Evolutionary conservation across 1,284 basidiomycete species (phyloP).

Genomic region (Melampsora allii-populina): DNA sequence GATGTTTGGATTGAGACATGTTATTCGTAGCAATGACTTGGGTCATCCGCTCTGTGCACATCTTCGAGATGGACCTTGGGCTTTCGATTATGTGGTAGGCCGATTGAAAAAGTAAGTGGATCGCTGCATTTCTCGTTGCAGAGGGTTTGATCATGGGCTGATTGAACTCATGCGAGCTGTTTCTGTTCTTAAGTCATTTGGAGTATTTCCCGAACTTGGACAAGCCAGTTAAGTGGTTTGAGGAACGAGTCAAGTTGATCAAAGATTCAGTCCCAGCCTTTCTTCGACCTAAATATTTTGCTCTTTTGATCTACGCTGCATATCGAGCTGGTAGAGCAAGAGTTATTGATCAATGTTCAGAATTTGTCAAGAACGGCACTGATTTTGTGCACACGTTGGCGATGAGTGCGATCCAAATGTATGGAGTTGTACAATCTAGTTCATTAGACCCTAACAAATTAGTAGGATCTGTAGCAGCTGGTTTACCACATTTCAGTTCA

Average conservation of each 20-base stretch:
- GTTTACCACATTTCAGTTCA: conserved; percentile 82
- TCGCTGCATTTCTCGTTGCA: conserved; percentile 11
- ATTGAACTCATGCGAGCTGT: neutral
- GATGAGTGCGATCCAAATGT: conserved; percentile 82
- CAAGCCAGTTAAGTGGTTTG: conserved; percentile 73
- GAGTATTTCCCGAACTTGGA: conserved; percentile 65
- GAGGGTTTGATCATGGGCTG: neutral
- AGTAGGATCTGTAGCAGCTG: conserved; percentile 83
- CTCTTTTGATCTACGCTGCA: conserved; percentile 78
- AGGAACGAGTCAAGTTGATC: conserved; percentile 74
- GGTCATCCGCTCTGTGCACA: conserved; percentile 85
- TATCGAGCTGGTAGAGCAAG: conserved; percentile 80
- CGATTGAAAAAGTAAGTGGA: conserved; percentile 67
- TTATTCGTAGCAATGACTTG: conserved; percentile 83
- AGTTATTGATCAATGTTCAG: conserved; percentile 78
- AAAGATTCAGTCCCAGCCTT: conserved; percentile 71
- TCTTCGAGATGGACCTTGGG: conserved; percentile 79
- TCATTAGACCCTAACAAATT: conserved; percentile 66
- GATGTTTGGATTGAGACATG: conserved; percentile 78
- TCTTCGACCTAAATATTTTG: conserved; percentile 89
- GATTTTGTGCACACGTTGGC: conserved; percentile 85
- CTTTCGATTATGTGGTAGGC: conserved; percentile 73
- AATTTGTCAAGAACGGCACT: conserved; percentile 76
- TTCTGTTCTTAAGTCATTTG: conserved; percentile 60
- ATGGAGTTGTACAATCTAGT: conserved; percentile 80